A percentile compares a stretch with the other conserved stretches of the same genome.
These are phyloP conservation scores for Collybia sp. DNA, from an alignment of 768 basidiomycete genomes.

Conservation along the genomic window DNA sequence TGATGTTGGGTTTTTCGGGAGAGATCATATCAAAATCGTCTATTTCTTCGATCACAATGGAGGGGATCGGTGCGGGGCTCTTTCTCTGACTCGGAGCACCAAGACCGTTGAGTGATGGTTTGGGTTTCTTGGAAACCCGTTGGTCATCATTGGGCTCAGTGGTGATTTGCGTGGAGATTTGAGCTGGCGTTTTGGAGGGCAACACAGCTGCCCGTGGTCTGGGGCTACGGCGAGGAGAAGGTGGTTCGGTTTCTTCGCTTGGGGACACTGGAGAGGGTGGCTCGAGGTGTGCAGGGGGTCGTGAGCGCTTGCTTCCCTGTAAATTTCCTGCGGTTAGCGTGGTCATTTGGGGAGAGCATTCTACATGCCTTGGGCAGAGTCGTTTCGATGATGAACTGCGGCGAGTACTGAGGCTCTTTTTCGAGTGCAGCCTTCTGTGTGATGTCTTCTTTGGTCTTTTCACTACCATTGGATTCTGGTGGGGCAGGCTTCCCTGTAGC, in stretches of 20 bases:
- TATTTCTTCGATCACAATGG: constrained; percentile 26
- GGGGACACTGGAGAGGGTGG: constrained; percentile 14
- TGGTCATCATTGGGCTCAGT: constrained; percentile 29
- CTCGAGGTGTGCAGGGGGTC: constrained; percentile 59
- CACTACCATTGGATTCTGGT: constrained; percentile 7
- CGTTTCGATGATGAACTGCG: constrained; percentile 72
- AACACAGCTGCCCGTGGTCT: constrained; percentile 9
- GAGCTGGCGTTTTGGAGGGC: not conserved
- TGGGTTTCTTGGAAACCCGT: constrained; percentile 44
- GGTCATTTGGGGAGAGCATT: not conserved
- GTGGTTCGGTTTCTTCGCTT: constrained; percentile 5
- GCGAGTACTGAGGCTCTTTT: constrained; percentile 34
- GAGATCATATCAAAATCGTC: constrained; percentile 21
- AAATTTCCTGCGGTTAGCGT: constrained; percentile 7
- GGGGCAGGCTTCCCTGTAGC: constrained; percentile 33
- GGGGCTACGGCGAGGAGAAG: constrained; percentile 5
- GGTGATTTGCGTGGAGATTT: not conserved
- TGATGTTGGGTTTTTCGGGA: constrained; percentile 9
- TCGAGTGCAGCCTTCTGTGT: constrained; percentile 15
- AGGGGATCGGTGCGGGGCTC: constrained; percentile 5
- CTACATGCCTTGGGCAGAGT: constrained; percentile 64
- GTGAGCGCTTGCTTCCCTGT: constrained; percentile 75
- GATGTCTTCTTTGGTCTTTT: constrained; percentile 22
- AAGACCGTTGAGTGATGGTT: constrained; percentile 27
- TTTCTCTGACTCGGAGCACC: constrained; percentile 8